These are phyloP conservation scores for Musa itinerans DNA, from an alignment of 176 grass and related monocot genomes.

Conservation along the genomic window DNA sequence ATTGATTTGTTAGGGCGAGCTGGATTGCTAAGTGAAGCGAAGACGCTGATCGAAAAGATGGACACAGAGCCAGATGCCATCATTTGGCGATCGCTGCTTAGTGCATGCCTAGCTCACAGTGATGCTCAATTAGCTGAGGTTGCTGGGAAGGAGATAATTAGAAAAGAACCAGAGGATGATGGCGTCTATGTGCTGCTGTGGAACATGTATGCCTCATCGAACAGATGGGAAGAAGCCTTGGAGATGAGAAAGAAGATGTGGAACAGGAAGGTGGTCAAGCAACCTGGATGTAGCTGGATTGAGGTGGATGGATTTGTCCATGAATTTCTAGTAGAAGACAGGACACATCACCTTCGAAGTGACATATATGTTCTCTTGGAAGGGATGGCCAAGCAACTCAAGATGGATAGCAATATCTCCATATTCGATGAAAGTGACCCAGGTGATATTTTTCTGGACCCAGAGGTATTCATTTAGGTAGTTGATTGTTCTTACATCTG, in stretches of 20 bases:
- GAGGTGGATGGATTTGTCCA: slow-evolving; percentile 46
- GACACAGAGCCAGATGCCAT: slow-evolving; percentile 41
- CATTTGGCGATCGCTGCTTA: slow-evolving; percentile 67
- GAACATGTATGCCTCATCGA: slow-evolving; percentile 57
- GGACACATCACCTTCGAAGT: slow-evolving; percentile 33
- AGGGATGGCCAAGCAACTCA: slow-evolving; percentile 36
- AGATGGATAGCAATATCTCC: slow-evolving; percentile 20
- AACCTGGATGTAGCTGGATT: slow-evolving; percentile 62
- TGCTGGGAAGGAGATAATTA: slow-evolving; percentile 54
- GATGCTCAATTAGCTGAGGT: slow-evolving; percentile 51
- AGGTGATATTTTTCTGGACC: background rate
- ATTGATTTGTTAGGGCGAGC: slow-evolving; percentile 61
- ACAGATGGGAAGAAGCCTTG: slow-evolving; percentile 48
- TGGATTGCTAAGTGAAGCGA: slow-evolving; percentile 47
- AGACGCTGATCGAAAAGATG: slow-evolving; percentile 44
- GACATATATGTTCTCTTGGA: slow-evolving; percentile 43
- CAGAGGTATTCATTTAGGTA: background rate
- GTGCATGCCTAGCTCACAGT: slow-evolving; percentile 49
- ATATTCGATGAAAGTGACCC: slow-evolving; percentile 1
- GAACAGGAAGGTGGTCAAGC: slow-evolving; percentile 43
- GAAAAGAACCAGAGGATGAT: slow-evolving; percentile 45
- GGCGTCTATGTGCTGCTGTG: slow-evolving; percentile 62
- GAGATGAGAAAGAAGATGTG: slow-evolving; percentile 53
- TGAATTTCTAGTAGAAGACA: slow-evolving; percentile 59
- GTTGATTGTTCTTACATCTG: background rate